Evolutionary conservation across 106 monocot genomes (phyloP), one percentile per base, ranked within the genome.

Genomic region (Acorus gramineus): DNA sequence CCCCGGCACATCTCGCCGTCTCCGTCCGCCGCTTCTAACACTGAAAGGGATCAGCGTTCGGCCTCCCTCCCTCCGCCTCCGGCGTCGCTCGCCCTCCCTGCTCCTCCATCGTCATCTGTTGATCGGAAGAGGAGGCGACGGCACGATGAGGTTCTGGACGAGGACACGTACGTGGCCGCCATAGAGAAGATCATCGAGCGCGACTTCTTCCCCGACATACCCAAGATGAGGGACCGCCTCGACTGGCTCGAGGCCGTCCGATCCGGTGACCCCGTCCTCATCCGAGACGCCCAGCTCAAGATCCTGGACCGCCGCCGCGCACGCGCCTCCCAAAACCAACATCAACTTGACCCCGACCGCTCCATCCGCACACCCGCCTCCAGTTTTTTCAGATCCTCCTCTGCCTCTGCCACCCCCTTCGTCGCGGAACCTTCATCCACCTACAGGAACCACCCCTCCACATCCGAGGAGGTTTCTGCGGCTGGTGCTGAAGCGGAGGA

Each of bases 281-380:
- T 96, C 73, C 90, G 90, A 44, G 95, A 96, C 56, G 82, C 85
- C 45, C 95, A 96, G 74, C 80, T 96, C 63, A 90, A 96, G 84
- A 96, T 96, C 64, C 74, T 85, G 9, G 95, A 96, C n/a, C 86
- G 95, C 60, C 81, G 93, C 11, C 59, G 75, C 49, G 57, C 80
- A 6, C 47, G 57, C 8, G 13, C 46, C 57, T 11, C 53, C 47
- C 49, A 55, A 51, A 42, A 69, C 78, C 43, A 56, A 70, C 49
- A 51, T 65, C 44, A n/a, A 57, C 10, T 43, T 49, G 44, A 49
- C 3, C 11, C 43, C 57, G 61, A 52, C 73, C 12, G 55, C 56
- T 11, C 10, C 55, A 50, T 52, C 72, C 76, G 66, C 62, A 78
- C 77, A 56, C 67, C 61, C 10, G 62, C 66, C 11, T 42, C 68